Base-by-base conservation (phyloP, 1,284 basidiomycete genomes). In the Erythrobasidium hasegawianum region DNA sequence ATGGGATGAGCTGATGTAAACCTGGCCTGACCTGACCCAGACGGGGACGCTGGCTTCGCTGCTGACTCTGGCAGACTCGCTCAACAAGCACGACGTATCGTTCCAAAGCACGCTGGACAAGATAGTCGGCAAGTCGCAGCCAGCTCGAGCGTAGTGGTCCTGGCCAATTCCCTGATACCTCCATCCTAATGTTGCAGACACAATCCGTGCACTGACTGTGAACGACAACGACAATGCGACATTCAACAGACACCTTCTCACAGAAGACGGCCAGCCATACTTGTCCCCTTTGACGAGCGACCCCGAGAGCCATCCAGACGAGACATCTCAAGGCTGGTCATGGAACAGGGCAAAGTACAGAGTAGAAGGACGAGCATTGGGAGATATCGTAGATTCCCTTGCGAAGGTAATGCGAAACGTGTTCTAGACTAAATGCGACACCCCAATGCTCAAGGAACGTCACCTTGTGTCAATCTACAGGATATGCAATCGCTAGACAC, bases 41-140 rank as follows among this genome's bases (percentile, higher is more conserved):
- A 91, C 93, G 68, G 95, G 95, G 62, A 98, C 95, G 0, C 84
- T 99, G 26, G 94, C 95, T 70, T 83, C 85, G 27, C 85, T 99
- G 67, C 86, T 99, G 71, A 83, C 85, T 2, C 83, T 98, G 55
- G 95, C 92, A 16, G 96, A 98, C 75, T 86, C 89, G 59, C 83
- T 98, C 50, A 90, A 93, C 14, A 97, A 97, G 80, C 85, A 89
- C 69, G 96, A 98, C 73, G 76, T 83, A n/a, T 84, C 84, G 80
- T 93, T 96, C 80, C 97, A 90, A 2, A 81, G 84, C 22, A 86
- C 87, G 10, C 88, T 95, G 67, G 89, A 89, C 69, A 97, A 97
- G 82, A 88, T 89, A 24, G 90, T 97, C 67, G 96, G 98, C 75
- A 94, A 92, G 0, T 83, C 97, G 57, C 88, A 93, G 54, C 90